Conservation (phyloP, 2,329 filamentous ascomycete species). For the Verticillium tricorpus region DNA sequence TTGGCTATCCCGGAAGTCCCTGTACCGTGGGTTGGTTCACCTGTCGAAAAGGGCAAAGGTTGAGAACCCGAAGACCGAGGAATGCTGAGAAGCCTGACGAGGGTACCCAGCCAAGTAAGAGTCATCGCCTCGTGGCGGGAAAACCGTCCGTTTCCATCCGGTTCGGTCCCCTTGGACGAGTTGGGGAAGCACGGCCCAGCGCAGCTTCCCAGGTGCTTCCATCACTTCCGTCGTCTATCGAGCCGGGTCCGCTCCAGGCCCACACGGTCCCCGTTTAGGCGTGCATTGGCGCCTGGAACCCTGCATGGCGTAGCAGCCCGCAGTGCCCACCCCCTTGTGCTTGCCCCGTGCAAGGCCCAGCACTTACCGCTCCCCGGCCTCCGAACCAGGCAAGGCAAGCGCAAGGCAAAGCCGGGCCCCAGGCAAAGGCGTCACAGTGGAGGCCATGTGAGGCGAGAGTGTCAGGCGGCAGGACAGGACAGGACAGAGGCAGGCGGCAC, state of each 20-base stretch:
- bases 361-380: not conserved
- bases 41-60: not conserved
- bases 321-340: not conserved
- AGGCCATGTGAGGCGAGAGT: not conserved
- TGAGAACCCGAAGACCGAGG: too few species aligned
- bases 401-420: not conserved
- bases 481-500: not conserved
- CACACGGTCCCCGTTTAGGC: slow-evolving; percentile 1
- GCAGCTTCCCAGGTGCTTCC: not conserved
- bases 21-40: not conserved
- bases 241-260: not conserved
- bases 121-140: not conserved
- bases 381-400: not conserved
- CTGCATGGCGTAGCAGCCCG: not conserved
- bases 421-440: not conserved
- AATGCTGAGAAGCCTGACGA: not conserved
- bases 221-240: not conserved
- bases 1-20: too few species aligned
- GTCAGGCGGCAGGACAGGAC: not conserved
- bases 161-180: not conserved
- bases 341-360: not conserved
- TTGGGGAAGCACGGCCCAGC: not conserved
- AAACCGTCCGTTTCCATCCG: not conserved
- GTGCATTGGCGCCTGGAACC: slow-evolving; percentile 1
- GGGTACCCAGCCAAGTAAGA: not conserved